Evolutionary conservation across 805 yeast species (phyloP), one percentile per base, ranked within the genome.

Genomic region (Sporopachydermia lactativora): DNA sequence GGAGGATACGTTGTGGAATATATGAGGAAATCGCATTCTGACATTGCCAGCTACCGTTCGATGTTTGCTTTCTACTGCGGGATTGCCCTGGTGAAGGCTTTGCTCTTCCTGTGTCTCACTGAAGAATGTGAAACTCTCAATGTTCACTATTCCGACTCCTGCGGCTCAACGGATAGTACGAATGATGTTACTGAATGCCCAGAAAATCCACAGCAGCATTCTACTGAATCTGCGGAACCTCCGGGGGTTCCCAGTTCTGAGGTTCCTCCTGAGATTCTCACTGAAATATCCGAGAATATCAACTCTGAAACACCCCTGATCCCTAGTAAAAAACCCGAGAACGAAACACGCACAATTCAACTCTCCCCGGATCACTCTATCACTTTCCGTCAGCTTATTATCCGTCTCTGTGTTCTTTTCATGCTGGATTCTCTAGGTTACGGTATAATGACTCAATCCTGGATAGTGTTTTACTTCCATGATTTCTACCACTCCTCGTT

Each of bases 391-490:
- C 16, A 68, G 68, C 40, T 59, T 80, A 3, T 57, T 78, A 17
- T 55, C 69, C 4, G 66, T 79, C 39, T 36, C 5, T 36, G 28
- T 5, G 6, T 36, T 16, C 44, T 61, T 14, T 88, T 86, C 53
- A 82, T 83, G 76, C 52, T 83, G 19, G 96, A 86, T 57, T 84
- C 95, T 1, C 67, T 86, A 39, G 96, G 94, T 0, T 76, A 75
- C 47, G 95, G 96, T 1, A 81, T 86, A 57, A 81, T 85, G 85
- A 77, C 94, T 2, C 66, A 77, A 37, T 80, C 95, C 1, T 88
- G 96, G 96, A 68, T 81, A 36, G 84, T 85, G 34, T 86, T 79
- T 54, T 86, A 82, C 58, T 78, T 83, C 62, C 71, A 75, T 42
- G 68, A 66, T 28, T 57, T 62, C 11, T 85, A 78, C 49, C 47